Evolutionary conservation across 805 yeast species (phyloP).

Genomic region (Debaryomyces hansenii): DNA sequence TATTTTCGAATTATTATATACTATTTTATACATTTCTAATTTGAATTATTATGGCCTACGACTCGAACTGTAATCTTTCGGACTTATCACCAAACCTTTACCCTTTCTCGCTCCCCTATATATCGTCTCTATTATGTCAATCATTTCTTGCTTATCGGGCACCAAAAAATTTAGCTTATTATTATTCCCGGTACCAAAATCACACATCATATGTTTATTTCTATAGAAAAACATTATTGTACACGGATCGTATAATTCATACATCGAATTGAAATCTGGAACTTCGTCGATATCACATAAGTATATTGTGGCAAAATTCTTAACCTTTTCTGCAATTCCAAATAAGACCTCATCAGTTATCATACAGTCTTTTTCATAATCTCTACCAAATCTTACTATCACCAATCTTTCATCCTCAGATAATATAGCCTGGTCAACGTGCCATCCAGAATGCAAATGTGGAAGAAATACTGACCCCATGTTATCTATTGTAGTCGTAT

Average conservation of each 20-base stretch:
- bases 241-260: conserved; percentile 86
- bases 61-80: conserved; percentile 58
- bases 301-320: conserved; percentile 85
- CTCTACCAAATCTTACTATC: conserved; percentile 85
- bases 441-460: conserved; percentile 87
- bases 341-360: conserved; percentile 85
- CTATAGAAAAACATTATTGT: conserved; percentile 91
- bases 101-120: conserved; percentile 93
- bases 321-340: conserved; percentile 76
- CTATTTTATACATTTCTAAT: neutral
- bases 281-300: conserved; percentile 87
- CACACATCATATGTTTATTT: conserved; percentile 97
- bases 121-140: conserved; percentile 86
- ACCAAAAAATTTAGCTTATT: conserved; percentile 82
- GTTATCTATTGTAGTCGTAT: neutral
- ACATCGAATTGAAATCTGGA: conserved; percentile 86
- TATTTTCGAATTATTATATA: conserved; percentile 1
- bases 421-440: conserved; percentile 94
- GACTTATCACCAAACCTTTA: conserved; percentile 85
- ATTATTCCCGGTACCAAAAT: conserved; percentile 97
- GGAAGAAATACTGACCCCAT: conserved; percentile 87
- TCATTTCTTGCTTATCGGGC: conserved; percentile 81
- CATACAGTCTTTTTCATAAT: conserved; percentile 76
- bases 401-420: conserved; percentile 88
- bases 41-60: conserved; percentile 10